Evolutionary conservation across 2,329 filamentous ascomycete species (phyloP).

Genomic region (Botrytis medusae): DNA sequence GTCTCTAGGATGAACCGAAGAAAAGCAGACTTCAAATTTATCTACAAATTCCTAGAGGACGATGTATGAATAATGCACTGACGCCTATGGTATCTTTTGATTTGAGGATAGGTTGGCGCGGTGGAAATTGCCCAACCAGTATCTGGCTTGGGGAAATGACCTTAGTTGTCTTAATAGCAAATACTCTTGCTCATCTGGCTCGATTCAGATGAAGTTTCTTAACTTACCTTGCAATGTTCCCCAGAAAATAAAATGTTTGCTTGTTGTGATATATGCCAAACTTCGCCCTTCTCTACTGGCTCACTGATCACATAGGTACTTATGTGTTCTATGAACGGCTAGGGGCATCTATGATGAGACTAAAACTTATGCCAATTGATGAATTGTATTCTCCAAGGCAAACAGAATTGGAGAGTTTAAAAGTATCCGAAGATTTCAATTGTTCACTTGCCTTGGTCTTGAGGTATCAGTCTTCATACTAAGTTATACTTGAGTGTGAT

Average conservation of each 20-base stretch:
- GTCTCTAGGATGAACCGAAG: constrained; percentile 87
- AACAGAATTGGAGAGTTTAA: background rate
- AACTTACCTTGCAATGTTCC: background rate
- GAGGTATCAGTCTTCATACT: background rate
- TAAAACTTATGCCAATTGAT: constrained; percentile 8
- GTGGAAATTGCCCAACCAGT: constrained; percentile 57
- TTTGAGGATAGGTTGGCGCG: constrained; percentile 69
- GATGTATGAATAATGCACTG: constrained; percentile 64
- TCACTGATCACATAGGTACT: background rate
- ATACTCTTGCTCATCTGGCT: constrained; percentile 32
- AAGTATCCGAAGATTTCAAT: background rate
- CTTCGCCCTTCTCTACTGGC: background rate
- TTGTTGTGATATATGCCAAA: background rate
- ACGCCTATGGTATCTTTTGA: constrained; percentile 72
- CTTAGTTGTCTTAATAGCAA: constrained; percentile 37
- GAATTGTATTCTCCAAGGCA: background rate
- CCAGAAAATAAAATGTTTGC: constrained; percentile 2
- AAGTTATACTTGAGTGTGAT: background rate
- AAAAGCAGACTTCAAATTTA: constrained; percentile 97
- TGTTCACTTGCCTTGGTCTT: background rate
- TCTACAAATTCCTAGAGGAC: constrained; percentile 96
- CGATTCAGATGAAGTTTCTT: constrained; percentile 26
- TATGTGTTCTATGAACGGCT: background rate
- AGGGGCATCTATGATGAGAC: background rate
- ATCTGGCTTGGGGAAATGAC: constrained; percentile 49